phyloP scores from a whole-genome alignment of 192 early-diverging fungal species.

The Entomortierella parvispora region DNA sequence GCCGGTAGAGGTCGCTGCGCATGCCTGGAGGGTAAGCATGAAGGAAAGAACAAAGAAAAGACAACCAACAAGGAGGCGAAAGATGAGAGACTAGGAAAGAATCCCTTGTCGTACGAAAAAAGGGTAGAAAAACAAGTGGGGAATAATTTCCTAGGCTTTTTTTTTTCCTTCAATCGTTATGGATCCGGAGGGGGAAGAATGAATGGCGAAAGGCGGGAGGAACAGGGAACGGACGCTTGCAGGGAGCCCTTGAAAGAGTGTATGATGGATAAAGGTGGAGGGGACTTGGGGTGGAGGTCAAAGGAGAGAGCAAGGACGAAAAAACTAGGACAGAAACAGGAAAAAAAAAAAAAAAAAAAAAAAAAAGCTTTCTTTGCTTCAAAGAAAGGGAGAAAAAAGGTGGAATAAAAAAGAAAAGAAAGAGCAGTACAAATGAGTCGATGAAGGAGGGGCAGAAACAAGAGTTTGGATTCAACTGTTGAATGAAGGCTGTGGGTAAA shows the following conservation, averaged over 20 bases:
- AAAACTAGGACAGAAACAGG: not conserved
- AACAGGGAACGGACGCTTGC: slow-evolving; percentile 1
- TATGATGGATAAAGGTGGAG: not conserved
- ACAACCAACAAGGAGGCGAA: not conserved
- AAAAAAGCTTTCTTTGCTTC: too few species aligned
- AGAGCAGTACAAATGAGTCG: slow-evolving; percentile 5
- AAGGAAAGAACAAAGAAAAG: slow-evolving; percentile 22
- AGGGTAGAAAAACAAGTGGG: not conserved
- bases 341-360: not conserved
- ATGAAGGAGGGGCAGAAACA: not conserved
- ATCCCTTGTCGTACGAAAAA: not conserved
- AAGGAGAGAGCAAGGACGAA: not conserved
- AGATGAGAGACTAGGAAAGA: not conserved
- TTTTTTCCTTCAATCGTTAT: slow-evolving; percentile 5
- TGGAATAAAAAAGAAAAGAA: not conserved
- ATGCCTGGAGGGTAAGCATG: slow-evolving; percentile 45
- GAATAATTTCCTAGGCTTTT: too few species aligned
- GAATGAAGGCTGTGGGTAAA: not conserved
- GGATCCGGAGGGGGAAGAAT: slow-evolving; percentile 38
- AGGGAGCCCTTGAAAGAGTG: not conserved
- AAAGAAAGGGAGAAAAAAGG: slow-evolving; percentile 8
- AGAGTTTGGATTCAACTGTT: not conserved
- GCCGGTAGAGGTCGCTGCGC: slow-evolving; percentile 39
- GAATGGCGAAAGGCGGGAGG: slow-evolving; percentile 16
- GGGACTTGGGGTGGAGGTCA: not conserved